Conservation (phyloP, 2,329 filamentous ascomycete genomes). For the Fusarium solani-melongenae region DNA sequence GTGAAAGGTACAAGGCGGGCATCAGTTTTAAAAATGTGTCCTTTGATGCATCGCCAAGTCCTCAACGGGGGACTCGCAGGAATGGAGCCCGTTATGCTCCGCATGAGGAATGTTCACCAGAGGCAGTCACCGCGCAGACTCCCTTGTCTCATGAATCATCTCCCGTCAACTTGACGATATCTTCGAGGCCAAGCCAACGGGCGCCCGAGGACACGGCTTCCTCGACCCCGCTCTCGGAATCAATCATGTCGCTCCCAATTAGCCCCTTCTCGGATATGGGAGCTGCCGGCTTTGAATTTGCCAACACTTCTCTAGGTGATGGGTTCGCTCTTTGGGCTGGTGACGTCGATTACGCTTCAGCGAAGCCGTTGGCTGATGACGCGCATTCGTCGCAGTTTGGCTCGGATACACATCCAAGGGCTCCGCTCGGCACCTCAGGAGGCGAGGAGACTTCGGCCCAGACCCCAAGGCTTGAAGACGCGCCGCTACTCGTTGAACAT, state of each 20-base stretch:
- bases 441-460: neutral
- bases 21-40: constrained; percentile 9
- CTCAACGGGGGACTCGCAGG: neutral
- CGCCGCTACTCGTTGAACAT: too few species aligned
- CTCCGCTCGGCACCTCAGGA: neutral
- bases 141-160: neutral
- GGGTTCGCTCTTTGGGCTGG: neutral
- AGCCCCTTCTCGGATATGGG: neutral
- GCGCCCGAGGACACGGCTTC: neutral
- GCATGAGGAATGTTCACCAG: neutral
- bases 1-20: constrained; percentile 2
- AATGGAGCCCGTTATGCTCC: neutral
- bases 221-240: neutral
- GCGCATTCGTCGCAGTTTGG: neutral
- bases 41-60: neutral
- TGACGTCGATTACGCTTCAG: neutral
- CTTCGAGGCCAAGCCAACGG: neutral
- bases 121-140: neutral
- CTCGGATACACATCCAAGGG: too few species aligned
- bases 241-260: neutral
- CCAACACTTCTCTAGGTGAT: neutral
- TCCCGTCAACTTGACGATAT: neutral
- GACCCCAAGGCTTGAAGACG: neutral
- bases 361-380: too few species aligned
- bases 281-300: neutral